These are phyloP conservation scores for Penicillium tannophilum DNA, from an alignment of 495 filamentous ascomycete species.

Conservation along the genomic window DNA sequence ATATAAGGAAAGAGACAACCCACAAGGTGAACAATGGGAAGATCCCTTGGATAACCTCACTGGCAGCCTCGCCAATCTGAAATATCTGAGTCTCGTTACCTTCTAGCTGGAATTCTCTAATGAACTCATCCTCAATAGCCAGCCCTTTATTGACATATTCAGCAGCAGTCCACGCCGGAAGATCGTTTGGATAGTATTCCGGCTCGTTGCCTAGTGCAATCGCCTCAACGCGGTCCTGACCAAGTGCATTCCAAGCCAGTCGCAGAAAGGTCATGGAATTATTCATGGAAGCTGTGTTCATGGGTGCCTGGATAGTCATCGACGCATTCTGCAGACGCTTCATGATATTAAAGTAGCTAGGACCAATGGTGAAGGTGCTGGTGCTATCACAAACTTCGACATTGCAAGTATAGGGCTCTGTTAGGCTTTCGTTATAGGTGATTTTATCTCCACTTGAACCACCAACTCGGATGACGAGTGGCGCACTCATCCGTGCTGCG, in stretches of 20 bases:
- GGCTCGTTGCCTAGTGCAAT: constrained; percentile 34
- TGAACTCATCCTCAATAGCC: constrained; percentile 14
- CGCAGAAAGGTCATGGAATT: constrained; percentile 19
- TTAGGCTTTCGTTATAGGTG: constrained; percentile 14
- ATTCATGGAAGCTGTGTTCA: constrained; percentile 13
- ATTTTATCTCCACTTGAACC: constrained; percentile 26
- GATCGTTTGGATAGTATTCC: constrained; percentile 11
- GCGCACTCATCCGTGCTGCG: constrained; percentile 17
- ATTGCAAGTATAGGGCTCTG: constrained; percentile 7
- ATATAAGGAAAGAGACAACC: background rate
- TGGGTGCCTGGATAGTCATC: constrained; percentile 30
- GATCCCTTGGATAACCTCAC: constrained; percentile 8
- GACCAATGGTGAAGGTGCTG: constrained; percentile 20
- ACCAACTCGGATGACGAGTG: constrained; percentile 25
- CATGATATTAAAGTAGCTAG: constrained; percentile 26
- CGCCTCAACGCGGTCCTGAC: constrained; percentile 19
- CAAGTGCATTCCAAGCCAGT: constrained; percentile 19
- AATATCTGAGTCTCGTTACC: constrained; percentile 15
- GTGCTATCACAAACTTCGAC: background rate
- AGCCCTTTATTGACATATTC: constrained; percentile 16
- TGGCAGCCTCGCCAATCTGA: constrained; percentile 22
- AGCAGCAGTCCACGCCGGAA: background rate
- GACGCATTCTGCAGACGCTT: constrained; percentile 13
- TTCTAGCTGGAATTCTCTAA: constrained; percentile 12
- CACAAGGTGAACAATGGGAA: background rate